phyloP scores from a whole-genome alignment of 1,139 yeast species.

The Geotrichum histeridarum region DNA sequence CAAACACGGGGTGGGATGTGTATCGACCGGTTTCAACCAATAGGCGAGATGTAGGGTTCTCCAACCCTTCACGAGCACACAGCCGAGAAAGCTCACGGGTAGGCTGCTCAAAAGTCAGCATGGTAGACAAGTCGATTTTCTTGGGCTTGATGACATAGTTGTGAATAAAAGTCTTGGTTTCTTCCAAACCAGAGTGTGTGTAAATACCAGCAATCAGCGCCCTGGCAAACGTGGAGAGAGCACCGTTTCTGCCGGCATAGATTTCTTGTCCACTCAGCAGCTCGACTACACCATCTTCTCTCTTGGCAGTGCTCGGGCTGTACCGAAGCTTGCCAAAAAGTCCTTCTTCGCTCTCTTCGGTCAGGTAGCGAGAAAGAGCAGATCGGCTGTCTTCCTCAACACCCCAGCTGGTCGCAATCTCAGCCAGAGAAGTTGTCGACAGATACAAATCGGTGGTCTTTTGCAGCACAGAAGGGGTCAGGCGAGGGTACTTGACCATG shows the following conservation, averaged over 20 bases:
- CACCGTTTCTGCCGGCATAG: conserved; percentile 37
- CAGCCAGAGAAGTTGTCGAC: conserved; percentile 58
- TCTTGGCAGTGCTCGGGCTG: conserved; percentile 27
- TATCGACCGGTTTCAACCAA: conserved; percentile 91
- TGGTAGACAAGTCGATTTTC: conserved; percentile 62
- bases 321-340: conserved; percentile 35
- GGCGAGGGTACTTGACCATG: conserved; percentile 74
- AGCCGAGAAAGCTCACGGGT: conserved; percentile 76
- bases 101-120: conserved; percentile 81
- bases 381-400: conserved; percentile 67
- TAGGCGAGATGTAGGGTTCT: conserved; percentile 72
- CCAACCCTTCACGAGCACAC: conserved; percentile 72
- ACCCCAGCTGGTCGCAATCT: conserved; percentile 77
- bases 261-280: conserved; percentile 33
- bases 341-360: conserved; percentile 42
- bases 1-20: conserved; percentile 77
- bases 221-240: conserved; percentile 49
- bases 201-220: conserved; percentile 44
- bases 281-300: conserved; percentile 44
- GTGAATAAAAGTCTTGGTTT: conserved; percentile 59
- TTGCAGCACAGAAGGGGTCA: conserved; percentile 74
- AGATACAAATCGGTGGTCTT: conserved; percentile 69
- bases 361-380: conserved; percentile 60
- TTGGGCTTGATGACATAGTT: conserved; percentile 67
- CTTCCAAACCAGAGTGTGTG: conserved; percentile 51